Percentiles rank a stretch among this genome's conserved stretches.
Conservation (phyloP, 768 basidiomycete genomes). For the Termitomyces sp. region DNA sequence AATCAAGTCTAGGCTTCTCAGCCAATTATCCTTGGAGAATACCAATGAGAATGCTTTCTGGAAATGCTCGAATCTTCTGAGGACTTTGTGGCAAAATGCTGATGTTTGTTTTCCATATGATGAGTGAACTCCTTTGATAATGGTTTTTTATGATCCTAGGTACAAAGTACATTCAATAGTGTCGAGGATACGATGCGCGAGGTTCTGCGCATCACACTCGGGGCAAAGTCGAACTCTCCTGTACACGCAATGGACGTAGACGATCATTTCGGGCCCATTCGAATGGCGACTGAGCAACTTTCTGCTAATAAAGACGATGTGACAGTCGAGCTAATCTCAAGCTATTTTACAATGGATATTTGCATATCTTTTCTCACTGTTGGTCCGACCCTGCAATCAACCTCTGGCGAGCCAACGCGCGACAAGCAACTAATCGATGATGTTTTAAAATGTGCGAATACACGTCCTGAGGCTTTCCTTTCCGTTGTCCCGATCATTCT, state of each 20-base stretch:
- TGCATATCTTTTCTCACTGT: conserved; percentile 58
- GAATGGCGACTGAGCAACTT: conserved; percentile 28
- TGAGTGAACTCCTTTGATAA: not conserved
- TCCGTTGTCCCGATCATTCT: conserved; percentile 53
- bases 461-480: conserved; percentile 46
- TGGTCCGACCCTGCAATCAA: conserved; percentile 58
- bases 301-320: conserved; percentile 22
- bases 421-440: conserved; percentile 57
- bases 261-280: conserved; percentile 50
- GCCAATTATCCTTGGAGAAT: conserved; percentile 20
- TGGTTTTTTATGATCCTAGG: conserved; percentile 25
- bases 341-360: conserved; percentile 35
- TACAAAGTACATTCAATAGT: conserved; percentile 39
- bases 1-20: conserved; percentile 52
- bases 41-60: conserved; percentile 4
- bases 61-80: conserved; percentile 35
- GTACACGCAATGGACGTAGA: conserved; percentile 25
- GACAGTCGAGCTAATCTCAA: conserved; percentile 20
- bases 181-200: conserved; percentile 28
- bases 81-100: conserved; percentile 57
- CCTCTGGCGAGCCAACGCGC: conserved; percentile 50
- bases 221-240: conserved; percentile 16
- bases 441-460: conserved; percentile 37
- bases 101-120: conserved; percentile 45
- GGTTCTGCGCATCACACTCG: conserved; percentile 33